Evolutionary conservation across 2,329 filamentous ascomycete genomes (phyloP).

Genomic region (Ceratocystis huliohia): DNA sequence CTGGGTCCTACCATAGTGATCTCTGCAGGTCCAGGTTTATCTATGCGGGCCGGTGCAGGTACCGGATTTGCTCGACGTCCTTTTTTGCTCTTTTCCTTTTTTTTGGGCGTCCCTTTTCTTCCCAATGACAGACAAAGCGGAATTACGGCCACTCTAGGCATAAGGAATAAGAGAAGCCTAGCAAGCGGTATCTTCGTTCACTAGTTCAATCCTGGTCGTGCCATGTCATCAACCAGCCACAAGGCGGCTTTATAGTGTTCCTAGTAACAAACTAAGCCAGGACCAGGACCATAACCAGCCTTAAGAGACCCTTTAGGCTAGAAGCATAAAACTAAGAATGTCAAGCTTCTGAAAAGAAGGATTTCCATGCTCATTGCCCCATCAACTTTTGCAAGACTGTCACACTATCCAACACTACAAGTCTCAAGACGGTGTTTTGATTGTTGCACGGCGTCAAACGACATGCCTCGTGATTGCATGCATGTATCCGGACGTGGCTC

Average conservation of each 20-base stretch:
- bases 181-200: background rate
- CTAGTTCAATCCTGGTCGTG: slow-evolving; percentile 1
- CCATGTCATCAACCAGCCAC: slow-evolving; percentile 4
- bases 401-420: too few relatives aligned
- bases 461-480: slow-evolving; percentile 12
- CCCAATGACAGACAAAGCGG: background rate
- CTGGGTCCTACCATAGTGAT: background rate
- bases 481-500: background rate
- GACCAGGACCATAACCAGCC: background rate
- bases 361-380: background rate
- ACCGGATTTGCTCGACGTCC: background rate
- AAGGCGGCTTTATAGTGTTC: background rate
- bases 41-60: slow-evolving; percentile 4
- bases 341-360: background rate
- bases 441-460: slow-evolving; percentile 11
- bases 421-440: background rate
- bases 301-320: background rate
- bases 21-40: slow-evolving; percentile 5
- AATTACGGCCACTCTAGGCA: background rate
- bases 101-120: background rate
- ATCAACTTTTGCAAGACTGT: background rate
- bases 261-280: background rate
- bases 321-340: background rate
- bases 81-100: background rate
- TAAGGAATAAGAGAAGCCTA: background rate